Evolutionary conservation across 768 basidiomycete species (phyloP).

Genomic region (Serendipita sp.): DNA sequence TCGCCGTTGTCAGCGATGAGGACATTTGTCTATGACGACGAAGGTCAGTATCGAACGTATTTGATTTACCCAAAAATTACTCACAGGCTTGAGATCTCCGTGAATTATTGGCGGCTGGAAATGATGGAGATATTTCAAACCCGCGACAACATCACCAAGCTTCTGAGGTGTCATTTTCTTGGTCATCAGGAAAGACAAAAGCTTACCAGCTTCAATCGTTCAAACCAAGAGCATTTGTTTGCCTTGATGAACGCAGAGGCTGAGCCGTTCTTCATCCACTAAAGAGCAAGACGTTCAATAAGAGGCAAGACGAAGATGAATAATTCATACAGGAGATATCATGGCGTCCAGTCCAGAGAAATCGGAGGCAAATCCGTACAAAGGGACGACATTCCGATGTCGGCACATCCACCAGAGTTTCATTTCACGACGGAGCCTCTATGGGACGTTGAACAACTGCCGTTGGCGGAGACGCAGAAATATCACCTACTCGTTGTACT

Average conservation of each 20-base stretch:
- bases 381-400: neutral
- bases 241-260: neutral
- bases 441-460: neutral
- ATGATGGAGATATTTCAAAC: conserved; percentile 5
- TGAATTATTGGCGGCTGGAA: neutral
- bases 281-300: neutral
- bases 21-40: neutral
- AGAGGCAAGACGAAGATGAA: neutral
- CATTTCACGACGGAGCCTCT: conserved; percentile 1
- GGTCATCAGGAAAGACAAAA: neutral
- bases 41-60: too few relatives aligned
- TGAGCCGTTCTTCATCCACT: conserved; percentile 1
- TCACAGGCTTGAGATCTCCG: neutral
- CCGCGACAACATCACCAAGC: neutral
- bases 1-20: neutral
- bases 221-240: neutral
- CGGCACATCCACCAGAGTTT: neutral
- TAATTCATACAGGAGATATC: neutral
- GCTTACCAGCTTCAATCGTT: neutral
- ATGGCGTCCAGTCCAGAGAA: neutral
- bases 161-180: neutral
- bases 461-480: neutral
- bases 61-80: too few relatives aligned
- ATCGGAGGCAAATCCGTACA: conserved; percentile 3
- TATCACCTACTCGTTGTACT: neutral